phyloP scores from a whole-genome alignment of 768 basidiomycete species.

The Cyathus striatus region DNA sequence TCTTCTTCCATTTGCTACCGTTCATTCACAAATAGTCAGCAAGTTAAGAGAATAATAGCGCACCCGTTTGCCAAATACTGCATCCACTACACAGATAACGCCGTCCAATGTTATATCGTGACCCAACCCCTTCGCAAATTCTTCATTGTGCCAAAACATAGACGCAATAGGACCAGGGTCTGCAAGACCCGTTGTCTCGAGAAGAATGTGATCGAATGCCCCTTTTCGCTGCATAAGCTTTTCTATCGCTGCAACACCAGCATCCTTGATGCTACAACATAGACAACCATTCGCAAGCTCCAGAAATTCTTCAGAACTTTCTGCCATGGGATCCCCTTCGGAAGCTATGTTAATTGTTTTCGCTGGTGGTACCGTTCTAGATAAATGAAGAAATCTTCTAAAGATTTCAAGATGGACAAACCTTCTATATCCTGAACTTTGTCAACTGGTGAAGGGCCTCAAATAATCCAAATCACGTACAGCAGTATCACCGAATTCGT shows the following conservation, averaged over 20 bases:
- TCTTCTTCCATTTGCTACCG: conserved; percentile 90
- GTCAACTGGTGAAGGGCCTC: conserved; percentile 7
- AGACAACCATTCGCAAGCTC: conserved; percentile 95
- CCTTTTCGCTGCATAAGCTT: conserved; percentile 84
- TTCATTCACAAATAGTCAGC: too few species aligned
- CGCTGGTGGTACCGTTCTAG: too few species aligned
- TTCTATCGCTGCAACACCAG: conserved; percentile 90
- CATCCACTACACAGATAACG: conserved; percentile 90
- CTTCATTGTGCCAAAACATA: conserved; percentile 86
- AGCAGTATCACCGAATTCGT: conserved; percentile 95
- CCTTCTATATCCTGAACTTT: conserved; percentile 82
- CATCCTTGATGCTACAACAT: conserved; percentile 97
- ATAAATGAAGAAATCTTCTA: too few species aligned
- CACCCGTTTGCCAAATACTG: conserved; percentile 64
- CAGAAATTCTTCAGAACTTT: conserved; percentile 78
- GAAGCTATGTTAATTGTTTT: conserved; percentile 83
- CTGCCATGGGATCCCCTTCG: conserved; percentile 52
- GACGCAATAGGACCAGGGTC: conserved; percentile 94
- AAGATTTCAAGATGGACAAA: conserved; percentile 32
- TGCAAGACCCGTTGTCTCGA: conserved; percentile 94
- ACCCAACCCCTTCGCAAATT: conserved; percentile 63
- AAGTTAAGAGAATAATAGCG: conserved; percentile 1
- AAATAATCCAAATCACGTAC: conserved; percentile 34
- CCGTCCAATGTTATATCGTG: conserved; percentile 78
- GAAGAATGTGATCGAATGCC: conserved; percentile 88